Conservation (phyloP, 2,329 filamentous ascomycete genomes). For the Trichoderma koningiopsis region DNA sequence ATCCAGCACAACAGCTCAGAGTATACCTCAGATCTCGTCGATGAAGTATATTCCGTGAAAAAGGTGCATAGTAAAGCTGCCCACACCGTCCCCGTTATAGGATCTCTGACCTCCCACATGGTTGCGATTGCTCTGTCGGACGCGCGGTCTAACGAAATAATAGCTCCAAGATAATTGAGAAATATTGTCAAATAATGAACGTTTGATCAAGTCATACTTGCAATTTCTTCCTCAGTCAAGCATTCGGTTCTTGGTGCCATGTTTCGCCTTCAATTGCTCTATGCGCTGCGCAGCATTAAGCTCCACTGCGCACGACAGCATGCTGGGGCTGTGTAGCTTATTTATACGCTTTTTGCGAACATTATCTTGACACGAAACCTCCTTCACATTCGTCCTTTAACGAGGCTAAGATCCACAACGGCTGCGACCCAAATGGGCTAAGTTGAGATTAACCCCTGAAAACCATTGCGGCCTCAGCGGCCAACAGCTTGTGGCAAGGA, state of each 20-base stretch:
- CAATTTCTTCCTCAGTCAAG: neutral
- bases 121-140: neutral
- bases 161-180: neutral
- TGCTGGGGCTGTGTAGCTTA: neutral
- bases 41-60: slow-evolving; percentile 2
- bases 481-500: neutral
- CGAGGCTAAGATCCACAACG: neutral
- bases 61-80: slow-evolving; percentile 13
- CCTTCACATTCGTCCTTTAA: neutral
- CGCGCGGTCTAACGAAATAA: neutral
- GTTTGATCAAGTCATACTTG: neutral
- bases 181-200: neutral
- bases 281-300: neutral
- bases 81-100: neutral
- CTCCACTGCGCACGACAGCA: neutral
- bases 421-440: neutral
- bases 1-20: slow-evolving; percentile 20
- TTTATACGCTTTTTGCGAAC: neutral
- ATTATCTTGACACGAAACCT: neutral
- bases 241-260: neutral
- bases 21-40: neutral
- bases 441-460: neutral
- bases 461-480: neutral
- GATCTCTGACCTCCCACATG: neutral
- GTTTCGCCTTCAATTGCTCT: neutral